phyloP scores from a whole-genome alignment of 2,329 filamentous ascomycete genomes.

The Ophiostoma triangulosporum region DNA sequence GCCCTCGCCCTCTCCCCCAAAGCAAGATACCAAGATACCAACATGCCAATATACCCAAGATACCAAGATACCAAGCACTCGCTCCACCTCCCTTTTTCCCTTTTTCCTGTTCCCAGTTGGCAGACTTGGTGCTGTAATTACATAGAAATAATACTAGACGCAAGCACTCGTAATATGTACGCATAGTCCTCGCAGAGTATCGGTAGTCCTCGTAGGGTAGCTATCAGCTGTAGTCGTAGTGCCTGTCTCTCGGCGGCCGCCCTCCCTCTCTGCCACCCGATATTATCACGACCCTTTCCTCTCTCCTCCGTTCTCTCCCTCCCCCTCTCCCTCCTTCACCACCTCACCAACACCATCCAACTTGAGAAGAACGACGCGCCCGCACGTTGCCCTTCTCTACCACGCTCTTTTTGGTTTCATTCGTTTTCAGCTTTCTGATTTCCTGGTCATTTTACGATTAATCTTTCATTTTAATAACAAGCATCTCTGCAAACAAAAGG shows the following conservation, averaged over 20 bases:
- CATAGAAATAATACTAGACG: not conserved
- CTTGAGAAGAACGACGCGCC: constrained; percentile 21
- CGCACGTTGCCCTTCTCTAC: constrained; percentile 34
- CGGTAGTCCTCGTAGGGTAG: too few species aligned
- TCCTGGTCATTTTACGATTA: not conserved
- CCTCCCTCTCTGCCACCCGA: not conserved
- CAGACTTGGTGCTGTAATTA: not conserved
- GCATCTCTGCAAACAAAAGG: not conserved
- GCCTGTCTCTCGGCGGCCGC: not conserved
- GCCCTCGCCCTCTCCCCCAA: not conserved
- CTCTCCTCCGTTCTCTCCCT: not conserved
- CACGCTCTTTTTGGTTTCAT: constrained; percentile 39
- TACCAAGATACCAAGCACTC: too few species aligned
- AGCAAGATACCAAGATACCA: too few species aligned
- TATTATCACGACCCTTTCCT: not conserved
- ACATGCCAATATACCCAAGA: too few species aligned
- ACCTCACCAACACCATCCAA: constrained; percentile 30
- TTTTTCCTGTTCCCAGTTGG: not conserved
- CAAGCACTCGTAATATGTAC: too few species aligned
- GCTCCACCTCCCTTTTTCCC: not conserved
- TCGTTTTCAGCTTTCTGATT: not conserved
- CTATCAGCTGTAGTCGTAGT: not conserved
- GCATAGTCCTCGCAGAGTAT: too few species aligned
- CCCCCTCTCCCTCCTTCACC: not conserved
- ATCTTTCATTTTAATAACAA: constrained; percentile 1